Percentiles rank a stretch among this genome's conserved stretches.
Conservation (phyloP, 176 grass and related monocot species). For the Aegilops tauschii region DNA sequence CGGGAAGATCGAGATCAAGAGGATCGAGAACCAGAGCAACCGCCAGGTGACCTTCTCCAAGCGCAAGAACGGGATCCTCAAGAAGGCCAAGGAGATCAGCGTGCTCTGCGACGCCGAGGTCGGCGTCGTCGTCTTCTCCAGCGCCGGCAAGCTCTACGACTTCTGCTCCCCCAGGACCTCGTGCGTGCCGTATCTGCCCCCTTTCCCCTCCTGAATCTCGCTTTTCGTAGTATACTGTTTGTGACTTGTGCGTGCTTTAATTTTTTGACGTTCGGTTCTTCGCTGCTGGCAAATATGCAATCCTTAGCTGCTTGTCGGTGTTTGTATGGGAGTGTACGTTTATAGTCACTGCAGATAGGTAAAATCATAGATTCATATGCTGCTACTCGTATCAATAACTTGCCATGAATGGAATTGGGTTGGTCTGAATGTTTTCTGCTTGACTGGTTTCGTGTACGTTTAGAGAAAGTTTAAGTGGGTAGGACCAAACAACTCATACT, state of each 20-base stretch:
- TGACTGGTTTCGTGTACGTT: not conserved
- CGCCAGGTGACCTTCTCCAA: constrained; percentile 92
- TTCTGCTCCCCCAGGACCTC: constrained; percentile 77
- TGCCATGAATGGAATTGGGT: not conserved
- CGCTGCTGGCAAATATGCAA: not conserved
- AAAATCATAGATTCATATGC: not conserved
- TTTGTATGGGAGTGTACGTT: not conserved
- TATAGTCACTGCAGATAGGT: not conserved
- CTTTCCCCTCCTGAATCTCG: not conserved
- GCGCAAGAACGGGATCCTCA: constrained; percentile 87
- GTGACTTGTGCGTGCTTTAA: not conserved
- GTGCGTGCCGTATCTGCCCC: constrained; percentile 20
- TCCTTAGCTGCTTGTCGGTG: not conserved
- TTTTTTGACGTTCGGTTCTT: not conserved
- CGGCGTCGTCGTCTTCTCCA: constrained; percentile 89
- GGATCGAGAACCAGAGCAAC: constrained; percentile 96
- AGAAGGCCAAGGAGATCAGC: constrained; percentile 95
- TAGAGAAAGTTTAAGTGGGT: not conserved
- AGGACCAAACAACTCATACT: not conserved
- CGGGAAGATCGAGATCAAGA: constrained; percentile 97
- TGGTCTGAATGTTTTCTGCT: constrained; percentile 3
- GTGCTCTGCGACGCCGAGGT: constrained; percentile 84
- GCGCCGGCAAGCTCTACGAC: constrained; percentile 89
- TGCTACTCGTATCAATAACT: not conserved
- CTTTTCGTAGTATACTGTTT: not conserved